These are phyloP conservation scores for Podila clonocystis DNA, from an alignment of 192 early-diverging fungal species.

Conservation along the genomic window DNA sequence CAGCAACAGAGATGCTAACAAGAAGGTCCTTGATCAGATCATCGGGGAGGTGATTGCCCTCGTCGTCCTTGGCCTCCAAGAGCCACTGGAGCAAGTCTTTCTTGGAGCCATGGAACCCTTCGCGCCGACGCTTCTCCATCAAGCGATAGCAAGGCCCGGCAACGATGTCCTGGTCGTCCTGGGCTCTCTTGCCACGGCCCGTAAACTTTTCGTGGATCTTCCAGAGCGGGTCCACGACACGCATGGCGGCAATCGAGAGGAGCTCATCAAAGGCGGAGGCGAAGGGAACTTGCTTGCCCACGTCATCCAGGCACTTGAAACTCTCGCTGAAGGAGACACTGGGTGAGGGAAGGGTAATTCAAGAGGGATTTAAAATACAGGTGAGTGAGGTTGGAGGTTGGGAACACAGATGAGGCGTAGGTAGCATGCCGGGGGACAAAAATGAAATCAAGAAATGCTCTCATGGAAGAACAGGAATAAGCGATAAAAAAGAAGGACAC, in stretches of 20 bases:
- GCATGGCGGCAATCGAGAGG: conserved; percentile 23
- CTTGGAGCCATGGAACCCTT: neutral
- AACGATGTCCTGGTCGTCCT: conserved; percentile 21
- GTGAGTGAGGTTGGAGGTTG: too few species aligned
- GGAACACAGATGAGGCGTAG: too few species aligned
- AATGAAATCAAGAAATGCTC: too few species aligned
- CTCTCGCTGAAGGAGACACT: conserved; percentile 33
- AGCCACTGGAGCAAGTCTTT: conserved; percentile 56
- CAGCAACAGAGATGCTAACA: conserved; percentile 53
- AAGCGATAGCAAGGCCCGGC: conserved; percentile 17
- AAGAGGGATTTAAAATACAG: neutral
- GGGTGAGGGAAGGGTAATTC: neutral
- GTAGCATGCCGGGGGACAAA: too few species aligned
- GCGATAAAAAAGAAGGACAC: neutral
- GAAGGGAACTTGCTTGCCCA: conserved; percentile 40
- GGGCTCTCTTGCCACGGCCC: conserved; percentile 3
- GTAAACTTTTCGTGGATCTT: conserved; percentile 32
- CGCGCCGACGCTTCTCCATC: conserved; percentile 34
- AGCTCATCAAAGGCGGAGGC: conserved; percentile 61
- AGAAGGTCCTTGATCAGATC: conserved; percentile 56
- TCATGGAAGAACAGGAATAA: too few species aligned
- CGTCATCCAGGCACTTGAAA: conserved; percentile 28
- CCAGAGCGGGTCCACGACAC: conserved; percentile 39
- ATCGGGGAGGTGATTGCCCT: conserved; percentile 46
- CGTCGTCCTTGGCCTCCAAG: conserved; percentile 51